Base-by-base conservation (phyloP, 108 stramenopile species). In the Cyclostephanos tholiformis region DNA sequence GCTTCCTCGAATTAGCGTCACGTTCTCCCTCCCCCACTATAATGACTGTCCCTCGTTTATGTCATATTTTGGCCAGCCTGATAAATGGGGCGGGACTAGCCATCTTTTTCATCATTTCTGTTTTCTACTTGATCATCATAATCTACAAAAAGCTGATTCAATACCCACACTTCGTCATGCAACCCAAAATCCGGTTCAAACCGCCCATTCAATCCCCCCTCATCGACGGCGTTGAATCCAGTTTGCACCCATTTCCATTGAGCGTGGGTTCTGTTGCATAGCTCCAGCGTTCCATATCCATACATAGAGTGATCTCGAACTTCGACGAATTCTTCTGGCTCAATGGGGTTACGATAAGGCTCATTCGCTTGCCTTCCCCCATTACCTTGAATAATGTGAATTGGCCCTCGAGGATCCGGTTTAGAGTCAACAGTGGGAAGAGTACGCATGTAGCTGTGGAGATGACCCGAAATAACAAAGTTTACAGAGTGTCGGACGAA, bases 301-400 rank as follows among this genome's bases (percentile, higher is more conserved):
- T 93, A 97, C 66, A 78, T 84, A 57, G 91, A 84, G 26, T 88
- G 87, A 69, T 98, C 88, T 32, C 97, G 84, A 57, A 86, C 82
- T 30, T 85, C 85, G 25, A 95, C 72, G 96, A 97, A 98, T 55
- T 82, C 87, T 57, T 90, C 91, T 35, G 88, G 82, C 4, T n/a
- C 30, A 14, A 71, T 74, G 13, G 80, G 75, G 76, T 86, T 83
- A 38, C 58, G 65, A 69, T 86, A 90, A 16, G 84, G 86, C 14
- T 92, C 93, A 59, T 88, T 83, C 32, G 86, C 95, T 69, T 93
- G 85, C 32, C 95, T 83, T 26, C 97, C 98, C 49, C 96, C 97
- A 29, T 96, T 97, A 55, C 98, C 98, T 46, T 97, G 84, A 50
- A 92, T 88, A 52, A 99, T 84, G 63, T 98, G 90, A 12, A 93